Evolutionary conservation across 2,329 filamentous ascomycete species (phyloP), one percentile per base, ranked within the genome.

Genomic region (Botryosphaeria dothidea): DNA sequence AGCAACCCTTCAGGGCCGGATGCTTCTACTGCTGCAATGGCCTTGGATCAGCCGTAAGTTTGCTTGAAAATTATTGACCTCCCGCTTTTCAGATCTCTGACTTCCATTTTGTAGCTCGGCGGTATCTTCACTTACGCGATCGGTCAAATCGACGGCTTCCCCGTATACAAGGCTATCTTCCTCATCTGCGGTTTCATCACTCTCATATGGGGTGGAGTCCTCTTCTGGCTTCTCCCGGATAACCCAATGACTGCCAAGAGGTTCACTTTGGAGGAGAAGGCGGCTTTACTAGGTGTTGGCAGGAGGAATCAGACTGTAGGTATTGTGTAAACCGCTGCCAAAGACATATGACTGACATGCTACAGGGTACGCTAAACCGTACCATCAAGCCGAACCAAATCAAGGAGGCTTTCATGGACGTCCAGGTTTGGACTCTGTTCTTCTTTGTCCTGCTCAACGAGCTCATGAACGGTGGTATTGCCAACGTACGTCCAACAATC

Each of bases 391-490:
- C 73, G 68, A 74, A 77, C 13, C 83, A 85, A 65, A 79, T 85
- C 38, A 75, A 77, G 0, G 83, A 85, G 67, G 82, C 82, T 0
- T 69, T 82, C 6, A 41, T 72, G 4, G 81, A 83, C 61, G 74
- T 78, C 0, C 80, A 83, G 68, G 75, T 82, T 6, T 82, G 80
- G 79, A 71, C 82, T 1, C 66, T 81, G 4, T 80, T 80, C 61
- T 66, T 82, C 0, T 83, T 80, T 62, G 78, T 78, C 3, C 72
- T 86, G 0, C 72, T 85, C 19, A 86, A 86, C 64, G 84, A 86
- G 68, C 74, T 78, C 1, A 80, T 86, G 67, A 86, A 81, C 56
- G 83, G 83, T 3, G 85, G 84, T 0, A 72, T 85, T 8, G 81
- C 84, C 4, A 86, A 84, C 68, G 64, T 66, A 13, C 56, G 64